phyloP scores from a whole-genome alignment of 164 flowering plant species.

The Warburgia ugandensis region DNA sequence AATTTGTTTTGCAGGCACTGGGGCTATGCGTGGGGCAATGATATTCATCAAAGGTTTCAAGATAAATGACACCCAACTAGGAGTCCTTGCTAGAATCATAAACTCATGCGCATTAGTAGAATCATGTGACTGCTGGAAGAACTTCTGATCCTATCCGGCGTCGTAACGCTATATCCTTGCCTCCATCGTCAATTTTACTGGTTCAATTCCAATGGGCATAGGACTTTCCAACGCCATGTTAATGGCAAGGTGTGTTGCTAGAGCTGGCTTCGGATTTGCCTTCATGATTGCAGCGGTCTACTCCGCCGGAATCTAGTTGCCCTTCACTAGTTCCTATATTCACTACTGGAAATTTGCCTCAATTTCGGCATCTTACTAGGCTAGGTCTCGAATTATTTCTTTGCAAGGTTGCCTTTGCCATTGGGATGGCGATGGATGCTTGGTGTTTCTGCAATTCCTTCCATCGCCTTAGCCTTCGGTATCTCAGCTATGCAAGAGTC shows the following conservation, averaged over 20 bases:
- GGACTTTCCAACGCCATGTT: conserved; percentile 20
- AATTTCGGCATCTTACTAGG: conserved; percentile 38
- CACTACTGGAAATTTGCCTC: conserved; percentile 28
- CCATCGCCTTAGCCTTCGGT: conserved; percentile 31
- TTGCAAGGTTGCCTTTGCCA: conserved; percentile 31
- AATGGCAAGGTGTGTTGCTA: conserved; percentile 30
- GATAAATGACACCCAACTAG: conserved; percentile 17
- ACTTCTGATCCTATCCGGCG: conserved; percentile 33
- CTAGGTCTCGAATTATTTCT: conserved; percentile 57
- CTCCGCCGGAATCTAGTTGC: conserved; percentile 24
- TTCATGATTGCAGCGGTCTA: conserved; percentile 32
- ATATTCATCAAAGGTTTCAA: conserved; percentile 26
- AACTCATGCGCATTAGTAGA: conserved; percentile 20
- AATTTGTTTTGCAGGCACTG: conserved; percentile 14
- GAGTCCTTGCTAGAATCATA: conserved; percentile 19
- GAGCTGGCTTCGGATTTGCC: conserved; percentile 28
- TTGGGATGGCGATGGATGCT: conserved; percentile 69
- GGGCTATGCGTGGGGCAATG: conserved; percentile 29
- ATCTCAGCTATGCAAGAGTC: conserved; percentile 68
- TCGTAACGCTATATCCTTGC: conserved; percentile 23
- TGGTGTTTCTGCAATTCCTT: conserved; percentile 56
- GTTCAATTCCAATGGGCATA: conserved; percentile 25
- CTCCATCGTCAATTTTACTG: conserved; percentile 21
- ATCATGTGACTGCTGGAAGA: conserved; percentile 16
- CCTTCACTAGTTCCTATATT: conserved; percentile 22